A percentile compares a stretch with the other conserved stretches of the same genome.
Evolutionary conservation across 169 alveolate species (phyloP).

Genomic region (Miamiensis avidus): DNA sequence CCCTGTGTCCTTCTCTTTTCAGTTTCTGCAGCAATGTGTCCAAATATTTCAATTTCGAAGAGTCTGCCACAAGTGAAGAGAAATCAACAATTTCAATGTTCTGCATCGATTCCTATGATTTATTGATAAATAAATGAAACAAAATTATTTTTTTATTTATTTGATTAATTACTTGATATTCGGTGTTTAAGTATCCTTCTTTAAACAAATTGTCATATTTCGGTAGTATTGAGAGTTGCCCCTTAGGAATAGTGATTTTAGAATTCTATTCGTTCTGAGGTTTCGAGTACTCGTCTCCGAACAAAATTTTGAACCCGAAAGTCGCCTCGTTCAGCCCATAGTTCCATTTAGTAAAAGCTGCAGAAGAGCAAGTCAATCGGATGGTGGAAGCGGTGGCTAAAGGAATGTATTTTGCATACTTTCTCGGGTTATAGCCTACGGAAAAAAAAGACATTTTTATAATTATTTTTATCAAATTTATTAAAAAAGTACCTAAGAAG

Average conservation of each 20-base stretch:
- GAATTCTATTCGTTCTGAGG: not conserved
- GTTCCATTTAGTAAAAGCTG: not conserved
- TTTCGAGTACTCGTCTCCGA: not conserved
- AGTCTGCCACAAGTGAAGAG: slow-evolving; percentile 70
- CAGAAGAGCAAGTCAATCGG: slow-evolving; percentile 34
- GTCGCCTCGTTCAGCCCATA: not conserved
- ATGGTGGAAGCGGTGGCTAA: slow-evolving; percentile 32
- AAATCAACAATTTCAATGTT: slow-evolving; percentile 70
- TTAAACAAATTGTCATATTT: too few relatives aligned
- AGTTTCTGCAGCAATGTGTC: slow-evolving; percentile 53
- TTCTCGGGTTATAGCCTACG: not conserved
- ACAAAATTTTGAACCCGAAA: not conserved
- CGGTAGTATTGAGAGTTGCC: not conserved
- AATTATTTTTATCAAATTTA: too few relatives aligned
- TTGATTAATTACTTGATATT: too few relatives aligned
- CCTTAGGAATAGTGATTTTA: not conserved
- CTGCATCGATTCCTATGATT: slow-evolving; percentile 4
- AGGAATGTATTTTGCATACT: not conserved
- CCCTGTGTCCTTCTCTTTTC: slow-evolving; percentile 64
- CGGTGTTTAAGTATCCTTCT: not conserved
- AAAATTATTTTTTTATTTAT: too few relatives aligned
- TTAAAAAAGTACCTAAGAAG: too few relatives aligned
- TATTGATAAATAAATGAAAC: too few relatives aligned
- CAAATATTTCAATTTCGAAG: slow-evolving; percentile 71
- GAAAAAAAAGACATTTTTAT: too few relatives aligned